phyloP scores from a whole-genome alignment of 164 flowering plant genomes.

The Dillenia turbinata region DNA sequence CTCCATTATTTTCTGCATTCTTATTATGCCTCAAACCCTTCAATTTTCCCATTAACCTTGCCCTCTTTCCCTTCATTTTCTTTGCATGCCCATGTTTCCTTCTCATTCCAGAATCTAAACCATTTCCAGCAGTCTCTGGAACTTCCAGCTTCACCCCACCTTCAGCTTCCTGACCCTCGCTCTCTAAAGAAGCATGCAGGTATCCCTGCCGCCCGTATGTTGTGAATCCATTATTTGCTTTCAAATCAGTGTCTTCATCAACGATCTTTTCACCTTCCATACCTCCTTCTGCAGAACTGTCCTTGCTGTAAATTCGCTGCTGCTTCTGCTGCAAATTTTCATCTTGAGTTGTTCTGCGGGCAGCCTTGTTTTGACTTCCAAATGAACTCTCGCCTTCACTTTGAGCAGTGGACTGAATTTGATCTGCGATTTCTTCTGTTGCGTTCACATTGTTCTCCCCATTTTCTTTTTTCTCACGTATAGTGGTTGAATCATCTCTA shows the following conservation, averaged over 20 bases:
- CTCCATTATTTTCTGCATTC: too few species aligned
- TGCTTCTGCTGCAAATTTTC: constrained; percentile 9
- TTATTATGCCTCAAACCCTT: background rate
- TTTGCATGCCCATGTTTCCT: constrained; percentile 11
- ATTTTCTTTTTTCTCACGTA: background rate
- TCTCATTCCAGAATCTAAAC: constrained; percentile 6
- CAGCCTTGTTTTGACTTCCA: background rate
- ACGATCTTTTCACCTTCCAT: constrained; percentile 4
- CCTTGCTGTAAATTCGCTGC: constrained; percentile 6
- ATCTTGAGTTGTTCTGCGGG: constrained; percentile 10
- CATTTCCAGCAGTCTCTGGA: constrained; percentile 6
- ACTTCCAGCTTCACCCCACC: constrained; percentile 22
- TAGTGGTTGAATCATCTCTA: background rate
- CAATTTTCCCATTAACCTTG: constrained; percentile 15
- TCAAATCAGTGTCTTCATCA: constrained; percentile 3
- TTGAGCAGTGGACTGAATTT: background rate
- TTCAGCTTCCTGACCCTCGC: constrained; percentile 7
- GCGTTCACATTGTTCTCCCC: background rate
- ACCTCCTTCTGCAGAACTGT: constrained; percentile 4
- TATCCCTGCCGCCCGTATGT: constrained; percentile 1
- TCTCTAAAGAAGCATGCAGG: constrained; percentile 3
- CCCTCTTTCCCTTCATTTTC: constrained; percentile 24
- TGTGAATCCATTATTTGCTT: background rate
- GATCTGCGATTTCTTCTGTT: constrained; percentile 1
- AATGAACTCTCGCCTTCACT: constrained; percentile 2